Evolutionary conservation across 495 filamentous ascomycete genomes (phyloP), one percentile per base, ranked within the genome.

Genomic region (Staphylotrichum tortipilum): DNA sequence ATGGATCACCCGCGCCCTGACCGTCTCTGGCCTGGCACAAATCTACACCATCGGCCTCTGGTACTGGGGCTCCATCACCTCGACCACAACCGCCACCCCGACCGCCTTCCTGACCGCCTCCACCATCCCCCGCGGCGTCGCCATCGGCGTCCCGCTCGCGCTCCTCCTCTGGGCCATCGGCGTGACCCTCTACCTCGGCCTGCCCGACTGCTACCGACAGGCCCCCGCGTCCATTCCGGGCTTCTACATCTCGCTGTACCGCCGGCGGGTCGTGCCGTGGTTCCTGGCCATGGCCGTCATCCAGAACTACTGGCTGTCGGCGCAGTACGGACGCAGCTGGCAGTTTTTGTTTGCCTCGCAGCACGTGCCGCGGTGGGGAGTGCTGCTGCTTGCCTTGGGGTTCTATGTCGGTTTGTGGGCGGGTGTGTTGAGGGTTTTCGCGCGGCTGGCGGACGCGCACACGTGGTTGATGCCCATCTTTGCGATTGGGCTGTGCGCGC

Each of bases 121-220:
- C 38, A 55, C 51, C 15, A 59, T 68, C 7, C 68, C 65, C 8
- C 56, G 60, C 38, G 63, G 75, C 42, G 62, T 78, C 21, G 74
- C 66, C 34, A 66, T 81, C 47, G 71, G 68, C 19, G 50, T 74
- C 1, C 75, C 76, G 9, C 53, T 80, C 39, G 75, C 78, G 35
- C 10, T 77, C 19, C 40, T 78, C 24, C 59, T 84, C 44, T 78
- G 72, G 62, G 62, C 61, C 15, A 68, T 83, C 18, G 77, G 73
- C 42, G 41, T 73, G 10, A 59, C 75, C 11, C 69, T 83, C 21
- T 77, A 71, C 51, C 37, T 75, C 21, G 80, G 80, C 44, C 69
- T 85, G 0, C 82, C 82, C 8, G 72, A 77, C 53, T 85, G 79
- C 69, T 85, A 85, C 59, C 77, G 77, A 40, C 82, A 84, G 54